Base-by-base conservation (phyloP, 1,284 basidiomycete species). In the Naganishia albida region DNA sequence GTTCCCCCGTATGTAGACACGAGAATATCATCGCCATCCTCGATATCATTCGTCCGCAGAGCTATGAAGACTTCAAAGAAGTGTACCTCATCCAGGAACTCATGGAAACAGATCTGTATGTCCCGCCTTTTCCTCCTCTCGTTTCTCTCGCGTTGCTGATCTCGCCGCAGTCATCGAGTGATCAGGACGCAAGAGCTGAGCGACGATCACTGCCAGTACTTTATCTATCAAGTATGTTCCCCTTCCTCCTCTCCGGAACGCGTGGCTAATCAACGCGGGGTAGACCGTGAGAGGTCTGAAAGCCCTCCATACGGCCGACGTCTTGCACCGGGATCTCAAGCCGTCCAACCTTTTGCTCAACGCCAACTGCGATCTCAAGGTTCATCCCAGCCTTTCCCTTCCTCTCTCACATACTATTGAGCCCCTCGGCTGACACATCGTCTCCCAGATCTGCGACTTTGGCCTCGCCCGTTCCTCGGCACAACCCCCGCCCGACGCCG, bases 141-240 rank as follows among this genome's bases (percentile, higher is more conserved):
- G 39, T 8, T 38, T 16, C 23, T 28, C 4, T 4, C 20, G 6
- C 30, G 13, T 10, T 12, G 6, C 12, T 53, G 51, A 28, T 20
- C 15, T 53, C 8, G 18, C 57, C 94, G 7, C 4, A 60, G 56
- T 15, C 85, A 88, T 77, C 83, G 85, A 20, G 86, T 87, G 38
- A 89, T 91, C 72, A 82, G 85, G 25, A 88, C 87, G 18, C 87
- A 90, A 76, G 86, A 89, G 68, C 82, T 94, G 51, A 88, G 87
- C 28, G 91, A 94, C 74, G 93, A 96, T 78, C 93, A 93, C 73
- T 91, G 87, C 75, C 91, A 95, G 78, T 96, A 96, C 78, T 95
- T 95, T 77, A 88, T 94, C 70, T 95, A 96, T 77, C 93, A 95
- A 83, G 89, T 88, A 25, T 67, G 78, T 73, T 25, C 38, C 67